Base-by-base conservation (phyloP, 2,329 filamentous ascomycete genomes). In the Colletotrichum falcatum region DNA sequence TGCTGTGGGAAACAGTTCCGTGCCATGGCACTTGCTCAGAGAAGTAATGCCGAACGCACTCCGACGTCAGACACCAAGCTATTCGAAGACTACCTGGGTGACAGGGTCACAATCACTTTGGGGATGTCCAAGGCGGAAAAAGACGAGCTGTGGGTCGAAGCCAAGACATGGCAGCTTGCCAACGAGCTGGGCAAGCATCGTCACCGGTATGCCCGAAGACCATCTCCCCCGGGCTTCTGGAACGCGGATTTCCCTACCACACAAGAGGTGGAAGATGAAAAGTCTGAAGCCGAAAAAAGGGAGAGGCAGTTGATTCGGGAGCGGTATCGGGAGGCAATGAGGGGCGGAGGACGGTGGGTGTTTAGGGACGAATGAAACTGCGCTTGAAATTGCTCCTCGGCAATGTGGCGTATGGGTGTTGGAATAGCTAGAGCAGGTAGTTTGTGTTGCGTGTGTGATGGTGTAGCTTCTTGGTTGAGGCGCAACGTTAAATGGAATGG, bases 151-250 rank as follows among this genome's bases (percentile, higher is more conserved):
- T 87, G 97, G 79, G 75, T 94, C n/a, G 88, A 94, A 76, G 95
- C 95, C 16, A 91, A 91, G 77, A 91, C 90, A 0, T 88, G 89
- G 77, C 85, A 91, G 59, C 83, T 97, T 73, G 92, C 95, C 1
- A 91, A 95, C 76, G 87, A 88, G 72, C 90, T 89, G 78, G 94
- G 94, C 7, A 94, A 87, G 77, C 95, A 98, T 80, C 87, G 92
- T 66, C 88, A 95, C 74, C 86, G 90, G 35, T 94, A 92, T 79
- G 88, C 91, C 70, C 88, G 94, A 61, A 86, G 88, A 72, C 85
- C 83, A 54, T 94, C 92, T 12, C 95, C 96, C 16, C 94, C 94
- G 1, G 95, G 94, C 0, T 98, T 94, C 78, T 99, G 96, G 96
- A 87, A 93, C 64, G 88, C 92, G 1, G 95, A 97, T 74, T 97